Evolutionary conservation across 2,329 filamentous ascomycete species (phyloP).

Genomic region (Alternaria incomplexa): DNA sequence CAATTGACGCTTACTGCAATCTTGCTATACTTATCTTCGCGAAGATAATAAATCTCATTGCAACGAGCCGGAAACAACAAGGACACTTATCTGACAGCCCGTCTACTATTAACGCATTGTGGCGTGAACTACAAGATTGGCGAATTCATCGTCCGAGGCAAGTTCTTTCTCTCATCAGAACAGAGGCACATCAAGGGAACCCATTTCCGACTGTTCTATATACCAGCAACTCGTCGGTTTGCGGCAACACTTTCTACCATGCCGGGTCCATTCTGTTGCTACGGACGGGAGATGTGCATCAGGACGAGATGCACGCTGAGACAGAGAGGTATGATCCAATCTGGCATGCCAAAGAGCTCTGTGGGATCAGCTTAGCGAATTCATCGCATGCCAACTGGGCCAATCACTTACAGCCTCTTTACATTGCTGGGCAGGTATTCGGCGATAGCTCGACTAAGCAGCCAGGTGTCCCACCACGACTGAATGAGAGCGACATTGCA

Average conservation of each 20-base stretch:
- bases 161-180: not conserved
- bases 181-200: not conserved
- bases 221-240: not conserved
- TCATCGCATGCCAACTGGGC: not conserved
- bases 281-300: not conserved
- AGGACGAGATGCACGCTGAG: not conserved
- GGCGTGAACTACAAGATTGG: not conserved
- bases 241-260: not conserved
- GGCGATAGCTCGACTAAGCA: not conserved
- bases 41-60: not conserved
- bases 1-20: not conserved
- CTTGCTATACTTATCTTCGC: not conserved
- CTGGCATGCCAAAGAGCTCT: not conserved
- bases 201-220: not conserved
- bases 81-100: not conserved
- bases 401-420: not conserved
- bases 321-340: not conserved
- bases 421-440: not conserved
- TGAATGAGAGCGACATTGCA: not conserved
- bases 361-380: not conserved
- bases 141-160: not conserved
- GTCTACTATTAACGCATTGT: not conserved
- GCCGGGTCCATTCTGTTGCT: not conserved
- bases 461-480: not conserved
- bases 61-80: not conserved